Base-by-base conservation (phyloP, 129 eudicot species). In the Logfia minima region DNA sequence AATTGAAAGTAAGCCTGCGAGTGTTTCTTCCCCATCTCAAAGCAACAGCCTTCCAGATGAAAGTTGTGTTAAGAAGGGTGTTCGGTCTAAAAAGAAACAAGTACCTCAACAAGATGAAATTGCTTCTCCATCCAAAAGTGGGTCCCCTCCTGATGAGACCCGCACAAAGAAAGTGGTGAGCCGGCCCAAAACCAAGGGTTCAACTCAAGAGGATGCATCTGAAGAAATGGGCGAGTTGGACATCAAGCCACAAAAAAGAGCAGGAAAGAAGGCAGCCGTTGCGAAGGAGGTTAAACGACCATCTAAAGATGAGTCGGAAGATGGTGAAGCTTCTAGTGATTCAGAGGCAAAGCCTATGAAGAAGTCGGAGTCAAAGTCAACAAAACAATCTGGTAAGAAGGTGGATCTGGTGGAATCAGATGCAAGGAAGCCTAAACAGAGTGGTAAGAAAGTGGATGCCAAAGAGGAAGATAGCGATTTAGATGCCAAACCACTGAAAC, bases 81-180 rank as follows among this genome's bases (percentile, higher is more conserved):
- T 66, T 2, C 68, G 52, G 31, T 35, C 75, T 13, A 84, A 85
- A 76, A 83, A 86, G 84, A 86, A 75, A 60, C 80, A 80, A 16
- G 53, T 60, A 48, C 55, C 70, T 58, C 70, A 80, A 67, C 69
- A 67, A 75, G 80, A 68, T 1, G 92, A 85, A 31, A 66, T 23
- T 14, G 88, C 93, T 75, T 78, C 90, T 18, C 87, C 87, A 29
- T 77, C 86, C 5, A 82, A 85, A 72, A 86, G 89, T 26, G 85
- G 56, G 56, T 74, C 72, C 37, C 84, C 76, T 71, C 76, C 82
- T 75, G 90, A 82, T 75, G 91, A 80, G 77, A 85, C 78, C 66
- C 81, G 31, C 17, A 28, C 73, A 4, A 83, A 84, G 67, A 86
- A 77, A 26, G 79, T 6, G 61, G 77, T 41, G 48, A 41, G 72